Evolutionary conservation across 768 basidiomycete genomes (phyloP), one percentile per base, ranked within the genome.

Genomic region (Psilocybe tampanensis): DNA sequence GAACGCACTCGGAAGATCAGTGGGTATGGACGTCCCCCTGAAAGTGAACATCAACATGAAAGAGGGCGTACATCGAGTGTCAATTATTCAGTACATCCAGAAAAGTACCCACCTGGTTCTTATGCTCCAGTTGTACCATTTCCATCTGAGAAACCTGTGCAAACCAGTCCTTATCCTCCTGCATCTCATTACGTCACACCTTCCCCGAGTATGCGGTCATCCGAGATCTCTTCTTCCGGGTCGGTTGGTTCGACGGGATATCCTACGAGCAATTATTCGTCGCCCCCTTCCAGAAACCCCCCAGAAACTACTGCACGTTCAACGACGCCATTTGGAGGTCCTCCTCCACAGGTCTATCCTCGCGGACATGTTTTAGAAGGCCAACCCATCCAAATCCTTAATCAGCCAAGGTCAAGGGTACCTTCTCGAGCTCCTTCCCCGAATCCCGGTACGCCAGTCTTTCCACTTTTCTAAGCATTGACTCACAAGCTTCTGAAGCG

Each of bases 351-450:
- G 3, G 71, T 80, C n/a, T 87, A 87, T 66, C 82, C 86, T 47
- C 70, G 76, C 3, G 83, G 84, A 2, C 86, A 85, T 69, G 69
- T 80, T 41, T 60, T 86, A 61, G 85, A 82, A 54, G 86, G 86
- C 2, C 80, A 80, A 47, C 76, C 81, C 23, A 71, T 82, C 22
- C 70, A 68, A 51, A 71, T 72, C n/a, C 72, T 75, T 48, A 54
- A 12, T n/a, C 50, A 53, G 23, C 36, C 64, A 17, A 45, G 60
- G 13, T 67, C 68, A 13, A 58, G 62, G 44, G 60, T 50, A 26
- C 53, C 68, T 45, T 77, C 76, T 21, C 76, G 85, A 51, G 80
- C 82, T 2, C 69, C 82, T 23, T 82, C 82, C 19, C 85, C 86
- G 9, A 81, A 81, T 68, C 83, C 81, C 19, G 79, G 80, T 56